Base-by-base conservation (phyloP, 192 early-diverging fungal genomes). In the Backusella liffmaniae region DNA sequence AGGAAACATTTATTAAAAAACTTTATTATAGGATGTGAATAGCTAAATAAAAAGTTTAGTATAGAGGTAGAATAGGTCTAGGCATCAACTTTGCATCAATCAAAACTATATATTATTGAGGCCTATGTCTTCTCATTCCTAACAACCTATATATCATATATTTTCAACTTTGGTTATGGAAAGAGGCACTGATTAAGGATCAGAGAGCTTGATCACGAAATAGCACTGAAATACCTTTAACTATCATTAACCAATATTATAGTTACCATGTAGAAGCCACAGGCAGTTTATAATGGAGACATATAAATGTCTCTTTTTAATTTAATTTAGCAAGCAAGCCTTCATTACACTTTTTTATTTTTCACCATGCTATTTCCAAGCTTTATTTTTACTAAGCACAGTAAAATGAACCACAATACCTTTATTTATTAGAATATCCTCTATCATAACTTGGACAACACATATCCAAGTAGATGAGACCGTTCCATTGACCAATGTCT, bases 401-500 rank as follows among this genome's bases (percentile, higher is more conserved):
- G 23, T 16, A 53, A 18, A 53, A 34, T 42, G 36, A 37, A 37
- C n/a, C 29, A 42, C 39, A 67, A 46, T 39, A 76, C 18, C 46
- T 69, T 16, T 18, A 78, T 12, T 41, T 77, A n/a, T 7, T 82
- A 10, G 36, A 66, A 9, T 37, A 73, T 39, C 35, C 76, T 5
- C 51, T 75, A 39, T 66, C 49, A 30, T 29, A 76, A 2, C 44
- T 82, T 18, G 77, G 42, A 76, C 23, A 76, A 75, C 0, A 78
- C 67, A 56, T 78, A 68, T 44, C 62, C 78, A 32, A 32, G 66
- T 67, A 10, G 37, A 41, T 67, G 56, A 41, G 29, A 67, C 44
- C 9, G 51, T 9, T 35, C 37, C 16, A 10, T 79, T 80, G 30
- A 74, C 66, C 21, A 67, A 73, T 30, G 78, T 78, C 6, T 85